Percentiles rank a stretch among this genome's conserved stretches.
Conservation (phyloP, 768 basidiomycete species). For the Boletus rubroflammeus region DNA sequence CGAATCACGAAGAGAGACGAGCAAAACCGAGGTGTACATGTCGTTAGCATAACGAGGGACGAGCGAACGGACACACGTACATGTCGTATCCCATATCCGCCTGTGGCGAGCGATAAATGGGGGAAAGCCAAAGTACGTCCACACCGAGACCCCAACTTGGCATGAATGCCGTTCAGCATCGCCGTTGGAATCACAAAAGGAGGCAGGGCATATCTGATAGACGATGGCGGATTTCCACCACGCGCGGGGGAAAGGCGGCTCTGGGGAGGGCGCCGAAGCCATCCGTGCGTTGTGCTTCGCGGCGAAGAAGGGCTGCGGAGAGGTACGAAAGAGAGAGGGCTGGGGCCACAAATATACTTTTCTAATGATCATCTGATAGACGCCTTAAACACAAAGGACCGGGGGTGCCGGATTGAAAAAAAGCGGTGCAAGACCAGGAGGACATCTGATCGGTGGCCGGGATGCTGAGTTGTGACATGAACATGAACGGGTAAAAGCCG, state of each 20-base stretch:
- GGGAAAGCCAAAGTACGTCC: slow-evolving; percentile 59
- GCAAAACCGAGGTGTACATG: background rate
- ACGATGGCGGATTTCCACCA: slow-evolving; percentile 62
- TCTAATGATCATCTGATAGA: slow-evolving; percentile 14
- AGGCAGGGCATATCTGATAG: slow-evolving; percentile 71
- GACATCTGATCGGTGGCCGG: slow-evolving; percentile 1
- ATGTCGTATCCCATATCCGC: slow-evolving; percentile 77
- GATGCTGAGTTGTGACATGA: slow-evolving; percentile 6
- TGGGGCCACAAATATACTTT: slow-evolving; percentile 5
- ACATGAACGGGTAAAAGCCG: slow-evolving; percentile 8
- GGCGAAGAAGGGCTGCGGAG: slow-evolving; percentile 11
- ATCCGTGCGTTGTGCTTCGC: slow-evolving; percentile 1
- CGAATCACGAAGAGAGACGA: background rate
- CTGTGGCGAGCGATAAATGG: slow-evolving; percentile 62
- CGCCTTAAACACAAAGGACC: slow-evolving; percentile 2
- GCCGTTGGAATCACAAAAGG: slow-evolving; percentile 69
- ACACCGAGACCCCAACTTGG: slow-evolving; percentile 66
- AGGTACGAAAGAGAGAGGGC: slow-evolving; percentile 18
- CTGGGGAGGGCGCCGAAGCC: background rate
- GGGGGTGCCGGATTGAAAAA: background rate
- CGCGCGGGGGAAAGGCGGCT: slow-evolving; percentile 24
- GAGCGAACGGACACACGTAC: slow-evolving; percentile 29
- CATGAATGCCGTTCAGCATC: slow-evolving; percentile 64
- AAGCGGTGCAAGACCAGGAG: background rate
- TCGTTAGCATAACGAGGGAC: background rate